Conservation (phyloP, 1,284 basidiomycete species). For the Coniophora puteana region DNA sequence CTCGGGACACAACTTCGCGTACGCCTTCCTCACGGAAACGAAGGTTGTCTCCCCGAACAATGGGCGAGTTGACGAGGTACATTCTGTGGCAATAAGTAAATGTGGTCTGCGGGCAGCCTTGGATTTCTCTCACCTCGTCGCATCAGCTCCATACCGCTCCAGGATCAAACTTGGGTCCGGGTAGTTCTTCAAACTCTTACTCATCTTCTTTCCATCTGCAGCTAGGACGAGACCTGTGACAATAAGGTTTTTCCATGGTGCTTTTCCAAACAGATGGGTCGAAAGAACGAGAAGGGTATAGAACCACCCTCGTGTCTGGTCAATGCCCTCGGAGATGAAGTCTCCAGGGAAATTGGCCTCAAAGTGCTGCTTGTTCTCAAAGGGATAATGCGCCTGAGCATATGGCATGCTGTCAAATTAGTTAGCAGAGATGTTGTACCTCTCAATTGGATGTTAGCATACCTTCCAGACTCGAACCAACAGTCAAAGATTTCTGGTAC, state of each 20-base stretch:
- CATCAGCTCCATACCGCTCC: constrained; percentile 93
- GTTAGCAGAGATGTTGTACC: constrained; percentile 6
- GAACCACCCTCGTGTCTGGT: constrained; percentile 98
- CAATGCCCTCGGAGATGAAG: constrained; percentile 97
- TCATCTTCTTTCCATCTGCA: constrained; percentile 99
- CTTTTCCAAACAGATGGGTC: constrained; percentile 90
- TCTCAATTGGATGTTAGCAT: constrained; percentile 15
- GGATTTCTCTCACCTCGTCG: constrained; percentile 63
- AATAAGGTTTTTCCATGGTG: constrained; percentile 99
- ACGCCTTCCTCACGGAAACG: constrained; percentile 99
- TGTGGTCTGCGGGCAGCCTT: background rate
- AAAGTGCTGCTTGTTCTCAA: constrained; percentile 91
- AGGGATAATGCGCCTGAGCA: constrained; percentile 96
- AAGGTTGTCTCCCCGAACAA: constrained; percentile 96
- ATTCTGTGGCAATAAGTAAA: constrained; percentile 48
- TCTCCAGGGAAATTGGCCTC: constrained; percentile 92
- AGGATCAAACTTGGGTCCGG: constrained; percentile 96
- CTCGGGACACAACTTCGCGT: constrained; percentile 91
- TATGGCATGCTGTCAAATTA: constrained; percentile 85
- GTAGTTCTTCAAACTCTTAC: constrained; percentile 97
- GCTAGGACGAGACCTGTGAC: constrained; percentile 96
- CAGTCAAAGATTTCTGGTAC: constrained; percentile 99
- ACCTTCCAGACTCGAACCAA: constrained; percentile 99
- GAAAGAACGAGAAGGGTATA: constrained; percentile 96
- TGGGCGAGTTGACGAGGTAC: constrained; percentile 98